A percentile compares a stretch with the other conserved stretches of the same genome.
Conservation (phyloP, 768 basidiomycete genomes). For the Rhodotorula babjevae region DNA sequence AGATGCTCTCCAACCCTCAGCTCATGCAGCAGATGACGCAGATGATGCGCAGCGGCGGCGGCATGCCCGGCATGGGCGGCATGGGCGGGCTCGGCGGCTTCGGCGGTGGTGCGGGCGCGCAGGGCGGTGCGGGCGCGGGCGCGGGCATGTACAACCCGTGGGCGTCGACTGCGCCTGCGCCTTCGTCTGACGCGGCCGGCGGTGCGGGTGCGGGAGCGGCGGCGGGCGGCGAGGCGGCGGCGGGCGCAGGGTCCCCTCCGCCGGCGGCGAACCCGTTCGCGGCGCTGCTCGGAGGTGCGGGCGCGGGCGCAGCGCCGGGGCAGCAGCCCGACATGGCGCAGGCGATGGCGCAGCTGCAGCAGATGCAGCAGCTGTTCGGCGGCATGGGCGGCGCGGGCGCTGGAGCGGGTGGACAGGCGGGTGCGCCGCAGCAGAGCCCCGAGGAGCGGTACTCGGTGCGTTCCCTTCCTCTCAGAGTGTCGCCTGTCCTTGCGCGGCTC, state of each 20-base stretch:
- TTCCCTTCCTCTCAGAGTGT: neutral
- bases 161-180: constrained; percentile 4
- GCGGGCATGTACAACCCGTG: constrained; percentile 31
- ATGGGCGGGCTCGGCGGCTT: constrained; percentile 33
- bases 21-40: constrained; percentile 54
- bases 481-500: too few relatives aligned
- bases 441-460: constrained; percentile 84
- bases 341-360: constrained; percentile 19
- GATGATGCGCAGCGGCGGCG: constrained; percentile 38
- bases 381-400: constrained; percentile 17
- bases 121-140: constrained; percentile 7
- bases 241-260: neutral
- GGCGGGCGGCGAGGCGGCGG: neutral
- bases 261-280: constrained; percentile 28
- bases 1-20: constrained; percentile 63
- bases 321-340: constrained; percentile 9
- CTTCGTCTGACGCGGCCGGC: neutral
- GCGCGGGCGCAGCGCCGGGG: neutral
- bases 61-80: constrained; percentile 36
- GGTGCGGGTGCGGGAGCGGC: neutral
- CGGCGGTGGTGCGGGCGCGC: constrained; percentile 28
- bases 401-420: constrained; percentile 33
- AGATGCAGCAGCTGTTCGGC: constrained; percentile 30
- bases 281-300: constrained; percentile 15
- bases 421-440: constrained; percentile 51